Percentiles rank a stretch among this genome's conserved stretches.
Evolutionary conservation across 805 yeast species (phyloP).

Genomic region (Cyberlindnera nakhonratchasimensis): DNA sequence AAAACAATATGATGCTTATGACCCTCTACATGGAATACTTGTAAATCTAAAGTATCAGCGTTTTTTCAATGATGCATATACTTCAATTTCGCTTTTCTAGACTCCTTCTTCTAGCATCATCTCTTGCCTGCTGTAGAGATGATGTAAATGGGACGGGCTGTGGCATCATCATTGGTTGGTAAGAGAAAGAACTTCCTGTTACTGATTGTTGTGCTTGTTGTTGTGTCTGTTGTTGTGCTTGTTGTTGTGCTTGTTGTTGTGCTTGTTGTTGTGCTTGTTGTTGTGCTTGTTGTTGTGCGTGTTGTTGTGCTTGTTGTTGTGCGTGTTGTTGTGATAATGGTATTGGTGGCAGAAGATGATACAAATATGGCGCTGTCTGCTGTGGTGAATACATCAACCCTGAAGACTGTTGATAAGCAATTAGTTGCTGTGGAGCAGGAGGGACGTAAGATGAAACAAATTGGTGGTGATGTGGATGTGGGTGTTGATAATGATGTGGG

Average conservation of each 20-base stretch:
- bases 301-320: constrained; percentile 11
- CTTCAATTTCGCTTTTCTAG: too few relatives aligned
- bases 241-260: too few relatives aligned
- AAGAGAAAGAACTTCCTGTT: too few relatives aligned
- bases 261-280: background rate
- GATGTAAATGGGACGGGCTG: too few relatives aligned
- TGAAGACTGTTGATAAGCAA: background rate
- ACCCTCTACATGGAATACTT: background rate
- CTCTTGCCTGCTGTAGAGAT: too few relatives aligned
- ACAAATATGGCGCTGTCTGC: background rate
- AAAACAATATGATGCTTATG: background rate
- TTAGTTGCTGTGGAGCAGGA: background rate
- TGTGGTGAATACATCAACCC: constrained; percentile 1
- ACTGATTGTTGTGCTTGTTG: too few relatives aligned
- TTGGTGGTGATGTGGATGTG: background rate
- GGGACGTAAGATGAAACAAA: background rate
- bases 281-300: constrained; percentile 4
- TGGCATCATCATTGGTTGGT: constrained; percentile 1
- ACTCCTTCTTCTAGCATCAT: background rate
- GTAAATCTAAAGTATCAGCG: background rate
- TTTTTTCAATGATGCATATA: too few relatives aligned
- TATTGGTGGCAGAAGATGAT: constrained; percentile 1
- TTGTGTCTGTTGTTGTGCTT: too few relatives aligned
- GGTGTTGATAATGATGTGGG: background rate
- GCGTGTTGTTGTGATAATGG: background rate